Conservation (phyloP, 2,329 filamentous ascomycete genomes). For the Beauveria rudraprayagi region DNA sequence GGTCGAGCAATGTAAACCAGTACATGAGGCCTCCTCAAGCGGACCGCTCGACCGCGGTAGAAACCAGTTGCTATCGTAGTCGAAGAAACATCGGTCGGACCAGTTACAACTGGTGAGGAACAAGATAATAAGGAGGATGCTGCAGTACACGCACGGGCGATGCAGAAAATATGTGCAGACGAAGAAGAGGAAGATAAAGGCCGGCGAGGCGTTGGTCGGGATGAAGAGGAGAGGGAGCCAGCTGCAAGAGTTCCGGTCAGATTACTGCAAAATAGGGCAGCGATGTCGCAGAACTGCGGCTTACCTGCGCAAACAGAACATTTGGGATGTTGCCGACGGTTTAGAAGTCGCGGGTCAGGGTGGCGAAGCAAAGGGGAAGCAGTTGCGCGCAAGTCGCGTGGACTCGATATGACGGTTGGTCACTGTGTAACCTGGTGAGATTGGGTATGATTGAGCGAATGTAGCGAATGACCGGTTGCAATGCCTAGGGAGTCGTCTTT, state of each 20-base stretch:
- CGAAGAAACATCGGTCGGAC: conserved; percentile 87
- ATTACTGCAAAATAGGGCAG: background rate
- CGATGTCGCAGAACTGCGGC: background rate
- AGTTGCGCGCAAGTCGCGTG: background rate
- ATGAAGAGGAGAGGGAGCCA: conserved; percentile 86
- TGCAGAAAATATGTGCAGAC: conserved; percentile 93
- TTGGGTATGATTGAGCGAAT: background rate
- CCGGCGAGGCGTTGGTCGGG: conserved; percentile 74
- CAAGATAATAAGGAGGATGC: conserved; percentile 86
- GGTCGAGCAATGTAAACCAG: conserved; percentile 15
- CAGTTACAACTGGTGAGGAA: conserved; percentile 88
- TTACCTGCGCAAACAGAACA: conserved; percentile 58
- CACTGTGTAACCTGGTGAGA: background rate
- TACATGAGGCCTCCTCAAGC: conserved; percentile 20
- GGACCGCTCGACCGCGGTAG: conserved; percentile 53
- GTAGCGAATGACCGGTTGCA: background rate
- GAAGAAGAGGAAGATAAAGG: conserved; percentile 84
- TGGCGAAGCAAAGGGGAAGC: background rate
- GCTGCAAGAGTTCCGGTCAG: conserved; percentile 33
- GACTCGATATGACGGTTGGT: no score
- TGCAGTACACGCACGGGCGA: conserved; percentile 96
- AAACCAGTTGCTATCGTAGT: conserved; percentile 90
- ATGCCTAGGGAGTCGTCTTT: background rate
- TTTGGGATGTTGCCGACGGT: conserved; percentile 28
- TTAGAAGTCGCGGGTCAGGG: background rate